Percentiles rank a stretch among this genome's conserved stretches.
phyloP scores from a whole-genome alignment of 1,284 basidiomycete genomes.

The Naganishia sp. region DNA sequence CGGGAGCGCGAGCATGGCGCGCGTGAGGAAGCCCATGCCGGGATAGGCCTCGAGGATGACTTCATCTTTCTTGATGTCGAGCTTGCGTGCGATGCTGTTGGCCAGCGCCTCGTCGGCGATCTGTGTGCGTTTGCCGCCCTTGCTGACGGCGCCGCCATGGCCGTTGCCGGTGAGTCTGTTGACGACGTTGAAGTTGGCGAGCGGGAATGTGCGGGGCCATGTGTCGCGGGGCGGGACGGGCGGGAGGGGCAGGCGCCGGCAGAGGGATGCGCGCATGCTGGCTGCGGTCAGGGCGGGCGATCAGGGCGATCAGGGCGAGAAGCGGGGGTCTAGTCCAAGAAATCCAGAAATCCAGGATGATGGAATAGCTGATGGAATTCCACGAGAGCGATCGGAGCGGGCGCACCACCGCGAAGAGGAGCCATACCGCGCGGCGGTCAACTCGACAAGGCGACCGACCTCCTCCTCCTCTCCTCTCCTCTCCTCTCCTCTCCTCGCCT shows the following conservation, averaged over 20 bases:
- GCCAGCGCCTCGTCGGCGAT: constrained; percentile 23
- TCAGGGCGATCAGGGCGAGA: not conserved
- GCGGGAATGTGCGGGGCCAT: constrained; percentile 22
- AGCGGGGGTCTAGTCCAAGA: not conserved
- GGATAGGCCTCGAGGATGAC: constrained; percentile 33
- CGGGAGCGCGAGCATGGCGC: constrained; percentile 23
- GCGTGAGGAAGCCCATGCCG: constrained; percentile 28
- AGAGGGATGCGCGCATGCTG: not conserved
- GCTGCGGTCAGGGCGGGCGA: too few relatives aligned
- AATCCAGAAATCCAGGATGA: not conserved
- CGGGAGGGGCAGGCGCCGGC: constrained; percentile 4
- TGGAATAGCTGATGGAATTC: not conserved
- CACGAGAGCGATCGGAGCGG: not conserved
- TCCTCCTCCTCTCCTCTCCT: not conserved
- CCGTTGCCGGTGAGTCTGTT: constrained; percentile 19
- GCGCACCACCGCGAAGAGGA: constrained; percentile 7
- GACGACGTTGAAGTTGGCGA: constrained; percentile 26
- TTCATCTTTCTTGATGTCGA: constrained; percentile 5
- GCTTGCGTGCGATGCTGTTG: constrained; percentile 1
- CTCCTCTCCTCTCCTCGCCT: too few relatives aligned
- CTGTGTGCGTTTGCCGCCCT: constrained; percentile 27
- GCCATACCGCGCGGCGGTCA: too few relatives aligned
- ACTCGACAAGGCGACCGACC: not conserved
- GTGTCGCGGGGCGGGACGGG: constrained; percentile 12
- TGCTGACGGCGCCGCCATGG: not conserved